Base-by-base conservation (phyloP, 192 early-diverging fungal genomes). In the Coemansia sp. region DNA sequence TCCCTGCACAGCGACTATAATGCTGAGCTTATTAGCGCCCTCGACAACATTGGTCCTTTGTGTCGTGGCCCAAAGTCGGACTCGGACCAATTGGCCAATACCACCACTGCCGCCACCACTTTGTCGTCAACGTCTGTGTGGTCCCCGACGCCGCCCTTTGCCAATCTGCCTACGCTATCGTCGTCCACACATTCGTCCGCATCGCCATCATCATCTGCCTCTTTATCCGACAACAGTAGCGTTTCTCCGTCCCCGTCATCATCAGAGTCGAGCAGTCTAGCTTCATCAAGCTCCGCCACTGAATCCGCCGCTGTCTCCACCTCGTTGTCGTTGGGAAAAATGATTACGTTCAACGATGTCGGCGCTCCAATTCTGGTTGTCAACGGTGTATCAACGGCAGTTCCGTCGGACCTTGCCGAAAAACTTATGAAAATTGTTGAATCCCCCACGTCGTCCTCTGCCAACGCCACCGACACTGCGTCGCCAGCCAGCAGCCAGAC, bases 1-100 rank as follows among this genome's bases (percentile, higher is more conserved):
- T 60, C 42, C 3, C 54, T 81, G 18, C 67, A 81, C 33, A 65
- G 60, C 7, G 78, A 81, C 22, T 74, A 68, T 24, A 79, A 85
- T n/a, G 65, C 70, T 38, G 89, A 89, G 70, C 62, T 90, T 36
- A 39, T 88, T 10, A 27, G 62, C 37, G 58, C 36, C 1, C 53
- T 81, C 22, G 41, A 38, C 18, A 40, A 33, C 1, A 41, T 81
- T 3, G 77, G 77, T 2, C 72, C 72, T 10, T 27, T 80, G 19
- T 80, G 77, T 34, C 72, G 72, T 21, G 76, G 76, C 0, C 38
- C 60, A 2, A 63, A 52, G 33, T 53, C 58, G 0, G 65, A 78
- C 58, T 39, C 41, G 0, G 75, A 72, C 18, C 40, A 55, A 12
- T 58, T 41, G 15, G 8, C 34, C 29, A 32, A 7, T 7, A 50